phyloP scores from a whole-genome alignment of 192 early-diverging fungal genomes.

The Backusella morwellensis region DNA sequence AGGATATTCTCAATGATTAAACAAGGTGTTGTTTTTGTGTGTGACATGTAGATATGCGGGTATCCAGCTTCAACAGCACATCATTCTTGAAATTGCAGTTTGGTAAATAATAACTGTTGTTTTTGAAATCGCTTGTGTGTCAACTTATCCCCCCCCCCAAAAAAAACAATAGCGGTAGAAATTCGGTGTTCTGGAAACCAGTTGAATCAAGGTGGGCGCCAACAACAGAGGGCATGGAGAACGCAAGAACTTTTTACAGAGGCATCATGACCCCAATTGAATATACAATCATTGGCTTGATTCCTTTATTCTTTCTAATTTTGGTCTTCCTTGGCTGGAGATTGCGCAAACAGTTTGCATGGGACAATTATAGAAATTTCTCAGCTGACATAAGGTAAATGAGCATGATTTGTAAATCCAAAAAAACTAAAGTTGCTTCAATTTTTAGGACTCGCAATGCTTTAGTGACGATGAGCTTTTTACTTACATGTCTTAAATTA shows the following conservation, averaged over 20 bases:
- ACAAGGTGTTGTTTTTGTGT: background rate
- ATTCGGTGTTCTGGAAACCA: slow-evolving; percentile 7
- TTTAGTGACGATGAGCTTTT: slow-evolving; percentile 28
- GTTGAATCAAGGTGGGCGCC: slow-evolving; percentile 15
- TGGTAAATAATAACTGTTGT: slow-evolving; percentile 16
- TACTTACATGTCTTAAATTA: slow-evolving; percentile 43
- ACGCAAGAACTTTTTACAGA: slow-evolving; percentile 25
- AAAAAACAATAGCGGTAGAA: slow-evolving; percentile 14
- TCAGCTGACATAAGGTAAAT: slow-evolving; percentile 40
- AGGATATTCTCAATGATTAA: background rate
- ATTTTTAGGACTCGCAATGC: slow-evolving; percentile 24
- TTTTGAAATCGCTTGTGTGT: no score
- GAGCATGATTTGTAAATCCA: background rate
- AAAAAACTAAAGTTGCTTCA: background rate
- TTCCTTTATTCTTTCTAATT: slow-evolving; percentile 32
- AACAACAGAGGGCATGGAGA: background rate
- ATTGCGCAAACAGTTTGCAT: slow-evolving; percentile 42
- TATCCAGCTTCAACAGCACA: slow-evolving; percentile 40
- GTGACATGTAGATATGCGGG: slow-evolving; percentile 32
- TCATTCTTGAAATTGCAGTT: slow-evolving; percentile 36
- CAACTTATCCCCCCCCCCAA: no score
- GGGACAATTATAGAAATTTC: slow-evolving; percentile 47
- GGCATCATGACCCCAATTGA: slow-evolving; percentile 41
- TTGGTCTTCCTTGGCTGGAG: slow-evolving; percentile 29
- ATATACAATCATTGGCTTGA: slow-evolving; percentile 42